Conservation (phyloP, 2,329 filamentous ascomycete species). For the Knoxdaviesia capensis region DNA sequence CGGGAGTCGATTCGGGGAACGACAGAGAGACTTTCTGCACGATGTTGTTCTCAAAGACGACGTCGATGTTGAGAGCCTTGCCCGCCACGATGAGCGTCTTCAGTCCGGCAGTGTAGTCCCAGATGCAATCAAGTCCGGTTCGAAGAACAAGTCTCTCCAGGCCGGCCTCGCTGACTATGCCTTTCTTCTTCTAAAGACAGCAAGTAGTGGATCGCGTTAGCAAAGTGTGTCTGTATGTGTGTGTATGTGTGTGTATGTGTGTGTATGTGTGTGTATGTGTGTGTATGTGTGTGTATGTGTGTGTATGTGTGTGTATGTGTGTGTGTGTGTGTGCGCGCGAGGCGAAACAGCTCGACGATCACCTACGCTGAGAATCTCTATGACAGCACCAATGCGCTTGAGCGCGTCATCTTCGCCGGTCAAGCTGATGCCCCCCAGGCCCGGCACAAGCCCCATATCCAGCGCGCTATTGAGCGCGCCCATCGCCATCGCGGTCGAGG, state of each 20-base stretch:
- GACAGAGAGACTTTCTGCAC: slow-evolving; percentile 41
- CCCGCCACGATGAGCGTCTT: slow-evolving; percentile 42
- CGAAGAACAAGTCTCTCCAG: slow-evolving; percentile 50
- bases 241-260: too few species aligned
- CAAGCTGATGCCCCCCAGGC: slow-evolving; percentile 16
- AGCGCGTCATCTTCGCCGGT: slow-evolving; percentile 32
- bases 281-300: not conserved
- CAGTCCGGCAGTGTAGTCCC: slow-evolving; percentile 30
- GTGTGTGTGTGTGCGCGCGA: not conserved
- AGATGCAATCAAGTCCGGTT: slow-evolving; percentile 44
- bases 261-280: not conserved
- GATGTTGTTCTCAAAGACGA: slow-evolving; percentile 38
- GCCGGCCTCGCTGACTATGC: slow-evolving; percentile 52
- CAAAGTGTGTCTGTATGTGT: not conserved
- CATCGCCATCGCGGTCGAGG: slow-evolving; percentile 40
- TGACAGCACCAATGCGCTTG: slow-evolving; percentile 30
- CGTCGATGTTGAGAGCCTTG: slow-evolving; percentile 37
- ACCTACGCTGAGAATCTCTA: slow-evolving; percentile 27
- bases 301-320: too few species aligned
- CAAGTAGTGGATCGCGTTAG: slow-evolving; percentile 1
- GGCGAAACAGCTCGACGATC: too few species aligned
- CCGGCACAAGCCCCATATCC: slow-evolving; percentile 24
- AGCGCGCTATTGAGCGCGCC: slow-evolving; percentile 32
- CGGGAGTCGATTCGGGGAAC: slow-evolving; percentile 38
- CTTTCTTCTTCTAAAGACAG: slow-evolving; percentile 22